phyloP scores from a whole-genome alignment of 1,139 yeast genomes.

The Candida smagusa region DNA sequence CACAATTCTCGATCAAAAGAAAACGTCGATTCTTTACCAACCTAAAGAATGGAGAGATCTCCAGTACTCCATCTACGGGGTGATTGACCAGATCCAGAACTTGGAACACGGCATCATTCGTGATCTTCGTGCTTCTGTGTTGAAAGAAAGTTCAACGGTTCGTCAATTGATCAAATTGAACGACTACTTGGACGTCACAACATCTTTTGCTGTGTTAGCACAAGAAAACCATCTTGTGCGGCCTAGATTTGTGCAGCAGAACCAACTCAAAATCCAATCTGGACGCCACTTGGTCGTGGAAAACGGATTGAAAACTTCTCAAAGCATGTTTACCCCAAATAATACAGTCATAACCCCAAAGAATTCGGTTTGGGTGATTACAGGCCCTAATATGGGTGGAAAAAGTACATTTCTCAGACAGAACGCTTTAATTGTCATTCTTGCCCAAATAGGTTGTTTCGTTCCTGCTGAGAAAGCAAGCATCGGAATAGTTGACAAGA shows the following conservation, averaged over 20 bases:
- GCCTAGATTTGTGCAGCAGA: constrained; percentile 58
- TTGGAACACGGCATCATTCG: constrained; percentile 48
- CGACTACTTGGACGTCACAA: constrained; percentile 70
- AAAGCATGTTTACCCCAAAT: constrained; percentile 58
- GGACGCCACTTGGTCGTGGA: constrained; percentile 95
- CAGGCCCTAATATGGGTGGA: constrained; percentile 99
- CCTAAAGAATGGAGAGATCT: constrained; percentile 33
- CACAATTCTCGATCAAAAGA: constrained; percentile 25
- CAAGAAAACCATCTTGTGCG: constrained; percentile 59
- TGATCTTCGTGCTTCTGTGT: constrained; percentile 35
- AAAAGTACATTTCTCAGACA: constrained; percentile 89
- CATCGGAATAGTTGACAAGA: constrained; percentile 78
- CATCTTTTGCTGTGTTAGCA: constrained; percentile 72
- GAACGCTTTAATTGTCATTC: constrained; percentile 75
- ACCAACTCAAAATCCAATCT: constrained; percentile 41
- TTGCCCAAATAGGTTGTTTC: constrained; percentile 88
- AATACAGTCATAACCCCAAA: constrained; percentile 36
- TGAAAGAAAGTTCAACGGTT: constrained; percentile 37
- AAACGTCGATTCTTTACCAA: constrained; percentile 27
- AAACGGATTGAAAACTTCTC: constrained; percentile 53
- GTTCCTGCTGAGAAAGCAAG: constrained; percentile 78
- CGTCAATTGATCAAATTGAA: constrained; percentile 45
- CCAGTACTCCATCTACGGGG: constrained; percentile 25
- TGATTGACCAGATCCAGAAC: constrained; percentile 22
- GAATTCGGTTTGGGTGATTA: constrained; percentile 60